A percentile compares a stretch with the other conserved stretches of the same genome.
phyloP scores from a whole-genome alignment of 768 basidiomycete genomes.

The Leucosporidium yakuticum region DNA sequence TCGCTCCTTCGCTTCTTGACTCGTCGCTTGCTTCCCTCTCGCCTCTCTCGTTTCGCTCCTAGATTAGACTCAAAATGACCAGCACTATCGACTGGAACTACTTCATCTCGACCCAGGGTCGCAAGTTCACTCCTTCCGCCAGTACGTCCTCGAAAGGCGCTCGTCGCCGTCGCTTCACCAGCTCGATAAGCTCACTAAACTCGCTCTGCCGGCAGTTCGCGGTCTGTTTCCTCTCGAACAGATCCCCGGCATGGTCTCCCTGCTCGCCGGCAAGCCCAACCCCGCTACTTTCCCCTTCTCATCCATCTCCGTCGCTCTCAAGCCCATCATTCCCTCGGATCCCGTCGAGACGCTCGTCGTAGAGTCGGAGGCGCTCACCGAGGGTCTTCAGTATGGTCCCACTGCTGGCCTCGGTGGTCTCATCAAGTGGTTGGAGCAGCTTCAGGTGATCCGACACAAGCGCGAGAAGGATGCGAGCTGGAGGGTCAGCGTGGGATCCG shows the following conservation, averaged over 20 bases:
- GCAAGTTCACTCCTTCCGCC: conserved; percentile 33
- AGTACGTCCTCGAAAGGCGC: conserved; percentile 15
- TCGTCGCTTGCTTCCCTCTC: no score
- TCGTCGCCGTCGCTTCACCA: neutral
- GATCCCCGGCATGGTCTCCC: conserved; percentile 68
- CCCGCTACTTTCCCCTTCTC: conserved; percentile 84
- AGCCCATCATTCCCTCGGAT: conserved; percentile 37
- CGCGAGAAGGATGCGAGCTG: conserved; percentile 54
- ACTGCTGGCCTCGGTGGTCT: conserved; percentile 65
- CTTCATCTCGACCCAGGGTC: conserved; percentile 21
- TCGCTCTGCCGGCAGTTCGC: conserved; percentile 46
- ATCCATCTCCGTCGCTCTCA: conserved; percentile 55
- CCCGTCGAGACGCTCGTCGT: conserved; percentile 21
- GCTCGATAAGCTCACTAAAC: neutral
- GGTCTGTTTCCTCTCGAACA: conserved; percentile 72
- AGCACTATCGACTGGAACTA: conserved; percentile 26
- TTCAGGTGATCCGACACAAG: conserved; percentile 67
- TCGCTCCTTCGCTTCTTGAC: no score
- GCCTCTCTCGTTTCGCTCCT: neutral
- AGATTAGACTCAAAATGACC: neutral
- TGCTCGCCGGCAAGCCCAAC: conserved; percentile 80
- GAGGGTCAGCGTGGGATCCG: conserved; percentile 69
- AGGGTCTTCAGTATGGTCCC: conserved; percentile 69
- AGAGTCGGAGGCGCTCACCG: conserved; percentile 52
- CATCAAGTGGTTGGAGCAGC: conserved; percentile 58